These are phyloP conservation scores for Pulveroboletus sp. DNA, from an alignment of 768 basidiomycete species.

Conservation along the genomic window DNA sequence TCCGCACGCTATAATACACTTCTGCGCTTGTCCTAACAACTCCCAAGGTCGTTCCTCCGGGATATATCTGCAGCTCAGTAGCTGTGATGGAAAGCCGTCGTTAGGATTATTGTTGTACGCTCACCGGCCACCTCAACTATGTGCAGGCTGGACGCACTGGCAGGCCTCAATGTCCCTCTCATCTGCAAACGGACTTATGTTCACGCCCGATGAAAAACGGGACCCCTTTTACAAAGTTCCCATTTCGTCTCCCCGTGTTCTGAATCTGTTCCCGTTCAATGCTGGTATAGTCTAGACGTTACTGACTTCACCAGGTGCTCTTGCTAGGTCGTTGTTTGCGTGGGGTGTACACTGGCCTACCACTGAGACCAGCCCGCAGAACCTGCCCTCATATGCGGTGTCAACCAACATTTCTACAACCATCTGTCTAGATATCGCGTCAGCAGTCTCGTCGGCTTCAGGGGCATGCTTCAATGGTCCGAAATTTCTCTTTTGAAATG, in stretches of 20 bases:
- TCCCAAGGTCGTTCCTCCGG: slow-evolving; percentile 13
- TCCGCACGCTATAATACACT: background rate
- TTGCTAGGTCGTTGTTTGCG: slow-evolving; percentile 9
- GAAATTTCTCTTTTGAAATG: background rate
- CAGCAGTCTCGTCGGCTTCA: slow-evolving; percentile 16
- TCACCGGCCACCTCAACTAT: slow-evolving; percentile 1
- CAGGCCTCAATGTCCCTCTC: slow-evolving; percentile 12
- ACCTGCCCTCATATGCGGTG: background rate
- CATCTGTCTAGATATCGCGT: slow-evolving; percentile 22
- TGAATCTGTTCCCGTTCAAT: background rate
- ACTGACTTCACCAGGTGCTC: slow-evolving; percentile 5
- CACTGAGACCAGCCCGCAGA: background rate
- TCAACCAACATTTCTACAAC: slow-evolving; percentile 6
- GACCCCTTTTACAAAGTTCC: no score
- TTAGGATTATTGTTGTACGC: background rate
- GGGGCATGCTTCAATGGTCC: slow-evolving; percentile 24
- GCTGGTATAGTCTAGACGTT: slow-evolving; percentile 1
- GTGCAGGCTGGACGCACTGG: background rate
- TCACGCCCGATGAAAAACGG: slow-evolving; percentile 9
- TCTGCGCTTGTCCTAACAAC: no score
- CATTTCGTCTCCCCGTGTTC: no score
- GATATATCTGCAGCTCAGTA: background rate
- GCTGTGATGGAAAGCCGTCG: background rate
- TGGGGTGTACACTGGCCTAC: background rate
- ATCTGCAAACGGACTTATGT: slow-evolving; percentile 1